phyloP scores from a whole-genome alignment of 2,329 filamentous ascomycete species.

The Xylaria sp. region DNA sequence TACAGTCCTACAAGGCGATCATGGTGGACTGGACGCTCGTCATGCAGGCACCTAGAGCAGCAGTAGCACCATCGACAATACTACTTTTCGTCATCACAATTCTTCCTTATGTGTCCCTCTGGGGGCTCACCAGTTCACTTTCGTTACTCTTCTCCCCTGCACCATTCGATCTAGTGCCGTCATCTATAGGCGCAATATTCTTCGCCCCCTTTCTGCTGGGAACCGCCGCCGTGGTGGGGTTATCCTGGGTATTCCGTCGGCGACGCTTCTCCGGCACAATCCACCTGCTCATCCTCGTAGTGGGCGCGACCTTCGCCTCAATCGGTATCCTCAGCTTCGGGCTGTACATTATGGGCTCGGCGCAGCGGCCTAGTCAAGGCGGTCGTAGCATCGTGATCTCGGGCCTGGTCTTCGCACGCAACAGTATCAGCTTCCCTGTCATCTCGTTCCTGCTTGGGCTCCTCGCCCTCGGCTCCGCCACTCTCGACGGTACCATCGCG shows the following conservation, averaged over 20 bases:
- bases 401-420: conserved; percentile 30
- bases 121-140: conserved; percentile 59
- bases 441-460: conserved; percentile 60
- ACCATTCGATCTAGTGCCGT: conserved; percentile 56
- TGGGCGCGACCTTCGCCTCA: conserved; percentile 54
- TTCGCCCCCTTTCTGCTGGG: conserved; percentile 58
- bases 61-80: conserved; percentile 61
- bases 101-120: conserved; percentile 60
- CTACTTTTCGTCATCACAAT: conserved; percentile 59
- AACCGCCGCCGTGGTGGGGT: conserved; percentile 48
- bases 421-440: conserved; percentile 53
- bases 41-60: conserved; percentile 60
- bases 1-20: conserved; percentile 52
- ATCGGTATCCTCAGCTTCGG: conserved; percentile 60
- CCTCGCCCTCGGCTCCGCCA: conserved; percentile 56
- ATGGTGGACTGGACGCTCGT: conserved; percentile 48
- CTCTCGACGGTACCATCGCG: conserved; percentile 55
- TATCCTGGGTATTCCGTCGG: conserved; percentile 50
- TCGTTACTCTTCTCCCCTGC: conserved; percentile 59
- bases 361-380: conserved; percentile 12
- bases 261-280: conserved; percentile 50
- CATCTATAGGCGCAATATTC: conserved; percentile 58
- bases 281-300: conserved; percentile 52
- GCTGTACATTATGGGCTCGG: conserved; percentile 53
- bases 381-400: conserved; percentile 44